phyloP scores from a whole-genome alignment of 352 stramenopile species.

The Aphanomyces astaci region DNA sequence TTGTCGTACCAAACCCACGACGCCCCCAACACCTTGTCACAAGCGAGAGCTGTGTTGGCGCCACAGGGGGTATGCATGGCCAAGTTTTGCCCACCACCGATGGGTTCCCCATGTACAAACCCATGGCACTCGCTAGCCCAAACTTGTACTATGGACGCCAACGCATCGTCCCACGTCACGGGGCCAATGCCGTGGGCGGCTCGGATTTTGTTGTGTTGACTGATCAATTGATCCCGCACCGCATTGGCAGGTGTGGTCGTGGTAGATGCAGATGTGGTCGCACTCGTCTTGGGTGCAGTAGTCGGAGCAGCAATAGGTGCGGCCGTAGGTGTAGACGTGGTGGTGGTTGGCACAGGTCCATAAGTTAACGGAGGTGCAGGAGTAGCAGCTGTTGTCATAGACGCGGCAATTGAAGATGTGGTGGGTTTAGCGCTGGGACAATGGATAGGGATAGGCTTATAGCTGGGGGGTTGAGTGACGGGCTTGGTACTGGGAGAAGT shows the following conservation, averaged over 20 bases:
- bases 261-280: too few relatives aligned
- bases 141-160: background rate
- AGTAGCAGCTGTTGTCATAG: too few relatives aligned
- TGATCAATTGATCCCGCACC: background rate
- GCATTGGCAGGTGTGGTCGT: background rate
- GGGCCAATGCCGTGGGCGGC: background rate
- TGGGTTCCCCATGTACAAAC: background rate
- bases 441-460: too few relatives aligned
- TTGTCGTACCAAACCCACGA: background rate
- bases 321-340: too few relatives aligned
- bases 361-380: too few relatives aligned
- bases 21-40: background rate
- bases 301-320: too few relatives aligned
- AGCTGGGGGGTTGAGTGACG: too few relatives aligned
- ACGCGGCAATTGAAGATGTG: too few relatives aligned
- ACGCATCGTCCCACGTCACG: background rate
- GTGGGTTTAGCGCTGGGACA: too few relatives aligned
- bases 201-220: background rate
- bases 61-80: background rate
- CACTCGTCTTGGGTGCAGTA: too few relatives aligned
- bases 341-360: too few relatives aligned
- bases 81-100: background rate
- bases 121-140: background rate
- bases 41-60: background rate
- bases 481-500: too few relatives aligned